Evolutionary conservation across 2,329 filamentous ascomycete species (phyloP), one percentile per base, ranked within the genome.

Genomic region (Fusarium irregulare): DNA sequence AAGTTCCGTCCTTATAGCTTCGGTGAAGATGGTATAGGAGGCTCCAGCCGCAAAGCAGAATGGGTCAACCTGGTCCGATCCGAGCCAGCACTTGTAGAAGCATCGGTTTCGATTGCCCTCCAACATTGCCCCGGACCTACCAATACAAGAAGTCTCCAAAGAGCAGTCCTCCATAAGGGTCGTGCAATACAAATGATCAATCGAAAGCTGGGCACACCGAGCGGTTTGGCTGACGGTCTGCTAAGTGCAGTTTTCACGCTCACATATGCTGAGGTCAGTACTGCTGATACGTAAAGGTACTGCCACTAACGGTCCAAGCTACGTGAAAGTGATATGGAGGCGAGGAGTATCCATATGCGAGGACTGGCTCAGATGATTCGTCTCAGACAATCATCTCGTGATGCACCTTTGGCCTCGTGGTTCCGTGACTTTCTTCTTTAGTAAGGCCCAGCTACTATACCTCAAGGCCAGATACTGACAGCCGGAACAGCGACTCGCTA

Each of bases 81-180:
- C 2, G 73, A 75, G 32, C 73, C 73, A n/a, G 73, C 73, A 12
- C 59, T 75, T 2, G 50, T 75, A 3, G 72, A 75, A n/a, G 73
- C 73, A 0, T 74, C 73, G 1, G 62, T 75, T 60, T 50, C 64
- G 1, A 66, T 76, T 12, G 71, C 56, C 2, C 14, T 75, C 2
- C 50, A 48, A 16, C 50, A 72, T n/a, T 63, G 49, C 1, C 40
- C 54, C 0, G 14, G 16, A 2, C 12, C 34, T 0, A 32, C 27
- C 10, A 47, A 21, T 3, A 11, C 16, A 3, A 48, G 44, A 8
- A 20, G 16, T 5, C 10, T 62, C 8, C 25, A 32, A 4, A 37
- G 49, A 8, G 59, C 46, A 0, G 27, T 46, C 1, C 8, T 62
- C 11, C 51, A 56, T 7, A 73, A 59, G 5, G 51, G 47, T 8